Percentiles rank a stretch among this genome's conserved stretches.
These are phyloP conservation scores for Balansia obtecta DNA, from an alignment of 2,329 filamentous ascomycete genomes.

Conservation along the genomic window DNA sequence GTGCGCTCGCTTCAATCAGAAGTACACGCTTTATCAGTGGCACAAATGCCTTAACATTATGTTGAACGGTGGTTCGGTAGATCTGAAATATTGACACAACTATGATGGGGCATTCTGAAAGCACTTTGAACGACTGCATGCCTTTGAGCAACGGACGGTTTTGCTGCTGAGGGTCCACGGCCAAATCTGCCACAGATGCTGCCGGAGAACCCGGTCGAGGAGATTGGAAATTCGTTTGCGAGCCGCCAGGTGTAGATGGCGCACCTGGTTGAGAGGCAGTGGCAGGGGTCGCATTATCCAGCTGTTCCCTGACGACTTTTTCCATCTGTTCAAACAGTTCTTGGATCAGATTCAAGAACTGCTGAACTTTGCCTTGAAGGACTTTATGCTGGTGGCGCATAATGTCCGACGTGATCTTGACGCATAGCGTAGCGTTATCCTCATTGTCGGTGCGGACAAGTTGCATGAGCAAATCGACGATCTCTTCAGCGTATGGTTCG, in stretches of 20 bases:
- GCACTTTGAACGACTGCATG: conserved; percentile 98
- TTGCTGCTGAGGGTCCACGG: conserved; percentile 68
- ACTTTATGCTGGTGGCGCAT: conserved; percentile 85
- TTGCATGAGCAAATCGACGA: conserved; percentile 81
- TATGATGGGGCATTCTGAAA: conserved; percentile 96
- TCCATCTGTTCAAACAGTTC: conserved; percentile 96
- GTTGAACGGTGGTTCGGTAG: conserved; percentile 64
- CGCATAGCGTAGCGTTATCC: conserved; percentile 94
- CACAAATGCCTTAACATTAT: conserved; percentile 85
- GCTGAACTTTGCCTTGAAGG: conserved; percentile 67
- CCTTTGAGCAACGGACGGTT: conserved; percentile 73
- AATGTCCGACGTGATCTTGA: conserved; percentile 96
- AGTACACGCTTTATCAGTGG: conserved; percentile 88
- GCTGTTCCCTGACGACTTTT: conserved; percentile 84
- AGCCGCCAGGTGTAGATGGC: conserved; percentile 54
- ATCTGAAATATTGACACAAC: conserved; percentile 97
- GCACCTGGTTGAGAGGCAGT: conserved; percentile 39
- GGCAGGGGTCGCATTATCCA: conserved; percentile 60
- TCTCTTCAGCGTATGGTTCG: conserved; percentile 77
- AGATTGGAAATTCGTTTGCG: conserved; percentile 67
- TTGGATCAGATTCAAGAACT: conserved; percentile 82
- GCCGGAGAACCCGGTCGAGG: conserved; percentile 84
- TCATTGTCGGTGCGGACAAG: conserved; percentile 90
- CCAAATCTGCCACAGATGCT: conserved; percentile 68
- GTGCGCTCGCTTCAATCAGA: conserved; percentile 78